Evolutionary conservation across 495 filamentous ascomycete species (phyloP), one percentile per base, ranked within the genome.

Genomic region (Penicillium atrosanguineum): DNA sequence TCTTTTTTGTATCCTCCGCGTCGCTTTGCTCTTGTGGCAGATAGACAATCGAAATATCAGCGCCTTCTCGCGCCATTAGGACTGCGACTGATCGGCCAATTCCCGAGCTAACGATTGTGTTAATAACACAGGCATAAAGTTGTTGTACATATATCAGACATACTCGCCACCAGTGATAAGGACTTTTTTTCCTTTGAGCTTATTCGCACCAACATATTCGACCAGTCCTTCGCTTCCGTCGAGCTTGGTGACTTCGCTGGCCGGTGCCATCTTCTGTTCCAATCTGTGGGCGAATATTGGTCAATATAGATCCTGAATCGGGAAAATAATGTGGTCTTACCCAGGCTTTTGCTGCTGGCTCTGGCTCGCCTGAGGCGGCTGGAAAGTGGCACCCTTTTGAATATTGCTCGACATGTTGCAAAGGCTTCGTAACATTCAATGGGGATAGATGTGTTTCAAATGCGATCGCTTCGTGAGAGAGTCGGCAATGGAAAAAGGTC

Each of bases 161-260:
- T 63, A 78, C 68, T 83, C 81, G 39, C 80, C 77, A 23, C 79
- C 80, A 1, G 78, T 83, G 55, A 83, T 78, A 16, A 82, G 50
- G 3, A 70, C 75, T 26, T 72, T 77, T 52, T 69, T 72, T 12
- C 68, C 78, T 29, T 67, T 68, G 18, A 84, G 65, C 46, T 81
- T 81, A 5, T 69, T 72, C 9, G 68, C 65, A 5, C 72, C 69
- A 6, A 49, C 41, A 62, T 79, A 79, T 46, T 78, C 72, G 16
- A 61, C 37, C 43, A 79, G 76, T 2, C 57, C 56, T 36, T 60
- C 55, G 1, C 20, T 21, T 15, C 43, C 43, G 12, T 61, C 59
- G 15, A 77, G 60, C 16, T 67, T 67, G 15, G 69, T 70, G n/a
- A 60, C 46, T 47, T 63, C 62, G 25, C 59, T 68, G 6, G 56